Conservation (phyloP, 108 stramenopile species). For the Heterococcus sp. region DNA sequence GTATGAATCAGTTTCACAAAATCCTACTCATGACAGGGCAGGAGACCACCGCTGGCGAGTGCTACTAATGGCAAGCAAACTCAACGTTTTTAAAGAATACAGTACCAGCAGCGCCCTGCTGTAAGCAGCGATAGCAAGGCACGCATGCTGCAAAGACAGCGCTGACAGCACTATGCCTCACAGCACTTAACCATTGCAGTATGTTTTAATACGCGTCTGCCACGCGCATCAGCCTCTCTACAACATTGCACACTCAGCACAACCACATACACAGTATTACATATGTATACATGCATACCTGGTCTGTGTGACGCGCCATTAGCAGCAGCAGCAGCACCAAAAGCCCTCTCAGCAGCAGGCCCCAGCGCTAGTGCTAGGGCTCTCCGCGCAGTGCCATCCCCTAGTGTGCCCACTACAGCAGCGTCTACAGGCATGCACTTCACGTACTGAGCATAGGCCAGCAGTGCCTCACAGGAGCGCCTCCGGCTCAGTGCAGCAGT, state of each 20-base stretch:
- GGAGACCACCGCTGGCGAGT: too few species aligned
- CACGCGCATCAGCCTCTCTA: not conserved
- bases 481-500: slow-evolving; percentile 17
- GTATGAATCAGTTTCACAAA: too few species aligned
- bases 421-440: slow-evolving; percentile 43
- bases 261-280: not conserved
- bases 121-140: too few species aligned
- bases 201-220: not conserved
- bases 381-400: slow-evolving; percentile 15
- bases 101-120: too few species aligned
- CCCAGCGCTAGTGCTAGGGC: slow-evolving; percentile 22
- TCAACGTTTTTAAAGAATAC: too few species aligned
- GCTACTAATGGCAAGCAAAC: too few species aligned
- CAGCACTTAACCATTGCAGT: not conserved
- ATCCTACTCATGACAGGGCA: too few species aligned
- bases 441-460: slow-evolving; percentile 37
- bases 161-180: too few species aligned
- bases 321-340: not conserved
- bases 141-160: too few species aligned
- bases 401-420: slow-evolving; percentile 26
- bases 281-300: not conserved
- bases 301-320: not conserved
- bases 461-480: slow-evolving; percentile 31
- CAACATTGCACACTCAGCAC: not conserved
- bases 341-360: slow-evolving; percentile 4